Evolutionary conservation across 1,139 yeast genomes (phyloP).

Genomic region (Debaryomyces subglobosus): DNA sequence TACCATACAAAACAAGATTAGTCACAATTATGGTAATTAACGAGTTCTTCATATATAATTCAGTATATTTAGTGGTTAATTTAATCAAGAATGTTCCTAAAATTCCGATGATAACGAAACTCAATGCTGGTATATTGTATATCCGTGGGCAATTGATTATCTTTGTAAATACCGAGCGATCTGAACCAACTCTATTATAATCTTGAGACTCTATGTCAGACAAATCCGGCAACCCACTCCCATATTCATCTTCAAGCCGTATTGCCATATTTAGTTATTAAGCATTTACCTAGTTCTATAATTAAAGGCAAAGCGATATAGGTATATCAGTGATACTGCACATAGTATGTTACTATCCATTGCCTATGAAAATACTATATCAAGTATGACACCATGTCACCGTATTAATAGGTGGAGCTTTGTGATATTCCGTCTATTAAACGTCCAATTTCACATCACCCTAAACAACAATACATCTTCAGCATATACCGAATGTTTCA

Average conservation of each 20-base stretch:
- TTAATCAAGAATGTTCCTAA: conserved; percentile 53
- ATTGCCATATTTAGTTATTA: conserved; percentile 26
- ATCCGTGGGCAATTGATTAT: conserved; percentile 39
- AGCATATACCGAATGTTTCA: too few relatives aligned
- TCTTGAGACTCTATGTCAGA: conserved; percentile 2
- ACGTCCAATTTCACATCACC: too few relatives aligned
- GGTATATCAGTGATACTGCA: background rate
- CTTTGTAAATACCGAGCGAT: conserved; percentile 22
- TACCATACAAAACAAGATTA: conserved; percentile 78
- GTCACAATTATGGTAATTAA: conserved; percentile 81
- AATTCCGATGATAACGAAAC: conserved; percentile 52
- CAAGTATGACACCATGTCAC: too few relatives aligned
- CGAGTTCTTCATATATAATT: conserved; percentile 67
- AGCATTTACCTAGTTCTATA: background rate
- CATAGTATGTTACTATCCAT: background rate
- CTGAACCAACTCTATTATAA: conserved; percentile 2
- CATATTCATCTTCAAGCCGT: conserved; percentile 21
- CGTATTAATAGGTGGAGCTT: background rate
- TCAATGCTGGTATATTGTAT: conserved; percentile 52
- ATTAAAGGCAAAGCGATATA: background rate
- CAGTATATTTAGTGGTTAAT: conserved; percentile 60
- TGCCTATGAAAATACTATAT: background rate
- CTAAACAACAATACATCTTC: too few relatives aligned
- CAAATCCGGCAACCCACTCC: background rate
- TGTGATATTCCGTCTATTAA: background rate